Percentiles rank a stretch among this genome's conserved stretches.
Conservation (phyloP, 2,329 filamentous ascomycete species). For the Ascochyta lentis region DNA sequence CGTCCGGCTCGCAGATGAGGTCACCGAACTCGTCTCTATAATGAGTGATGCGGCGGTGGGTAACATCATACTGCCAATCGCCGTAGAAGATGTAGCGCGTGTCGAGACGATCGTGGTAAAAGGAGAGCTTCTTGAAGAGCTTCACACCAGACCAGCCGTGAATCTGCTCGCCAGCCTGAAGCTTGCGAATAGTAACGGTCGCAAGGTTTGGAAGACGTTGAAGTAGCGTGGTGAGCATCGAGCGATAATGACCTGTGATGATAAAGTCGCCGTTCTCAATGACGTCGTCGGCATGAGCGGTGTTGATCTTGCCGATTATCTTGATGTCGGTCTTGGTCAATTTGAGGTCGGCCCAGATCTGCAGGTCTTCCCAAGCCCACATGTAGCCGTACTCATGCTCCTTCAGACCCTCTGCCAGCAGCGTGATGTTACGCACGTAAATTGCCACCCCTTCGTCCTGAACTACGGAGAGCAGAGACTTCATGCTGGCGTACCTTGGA, state of each 20-base stretch:
- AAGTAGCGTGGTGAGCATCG: conserved; percentile 17
- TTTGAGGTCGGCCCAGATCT: neutral
- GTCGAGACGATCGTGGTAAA: conserved; percentile 14
- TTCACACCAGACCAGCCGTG: conserved; percentile 17
- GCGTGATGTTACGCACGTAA: conserved; percentile 6
- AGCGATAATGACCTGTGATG: conserved; percentile 20
- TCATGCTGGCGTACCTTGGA: conserved; percentile 10
- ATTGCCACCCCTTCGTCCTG: neutral
- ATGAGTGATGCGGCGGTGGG: conserved; percentile 18
- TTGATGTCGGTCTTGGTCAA: conserved; percentile 4
- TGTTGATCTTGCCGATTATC: conserved; percentile 13
- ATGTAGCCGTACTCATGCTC: conserved; percentile 17
- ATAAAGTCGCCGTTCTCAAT: conserved; percentile 12
- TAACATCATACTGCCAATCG: conserved; percentile 28
- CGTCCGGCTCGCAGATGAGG: conserved; percentile 6
- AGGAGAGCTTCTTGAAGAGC: conserved; percentile 21
- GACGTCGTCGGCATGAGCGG: conserved; percentile 10
- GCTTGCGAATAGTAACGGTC: conserved; percentile 19
- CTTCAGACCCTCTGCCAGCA: conserved; percentile 20
- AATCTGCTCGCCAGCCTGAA: conserved; percentile 26
- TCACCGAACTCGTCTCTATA: conserved; percentile 28
- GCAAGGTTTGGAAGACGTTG: conserved; percentile 13
- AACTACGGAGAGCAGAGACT: neutral
- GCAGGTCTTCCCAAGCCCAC: conserved; percentile 28
- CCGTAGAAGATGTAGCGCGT: conserved; percentile 25